Base-by-base conservation (phyloP, 2,329 filamentous ascomycete genomes). In the Colletotrichum liriopes region DNA sequence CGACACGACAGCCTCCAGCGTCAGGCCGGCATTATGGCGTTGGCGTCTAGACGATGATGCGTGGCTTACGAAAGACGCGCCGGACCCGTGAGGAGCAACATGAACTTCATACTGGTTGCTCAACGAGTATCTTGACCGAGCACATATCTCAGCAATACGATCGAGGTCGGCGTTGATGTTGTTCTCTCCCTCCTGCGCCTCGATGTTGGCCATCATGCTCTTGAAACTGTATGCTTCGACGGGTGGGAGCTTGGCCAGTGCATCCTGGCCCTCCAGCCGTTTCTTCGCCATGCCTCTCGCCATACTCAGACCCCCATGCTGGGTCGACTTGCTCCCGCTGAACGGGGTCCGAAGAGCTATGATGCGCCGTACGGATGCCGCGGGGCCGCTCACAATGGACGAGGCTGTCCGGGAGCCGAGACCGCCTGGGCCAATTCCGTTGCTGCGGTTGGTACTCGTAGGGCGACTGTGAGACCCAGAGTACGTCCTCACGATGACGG, bases 41-140 rank as follows among this genome's bases (percentile, higher is more conserved):
- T 76, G 65, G 43, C 68, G 75, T 18, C 73, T 75, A 60, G 80
- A 78, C 16, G 79, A 76, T 14, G 78, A 76, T n/a, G 74, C 75
- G 35, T 74, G 77, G 3, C 79, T 73, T 23, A 85, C 61, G 72
- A 90, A 89, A 0, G 83, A 81, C 1, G 86, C 79, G 4, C 90
- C 89, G 1, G 88, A 88, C 26, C 89, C 89, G 75, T 92, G 90
- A 18, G 90, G 90, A 16, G 87, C 83, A 71, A 91, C 88, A 75
- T 92, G 90, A 8, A 91, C 89, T 76, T 92, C 90, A 76, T 92
- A 92, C 77, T 92, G 90, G 78, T 91, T 91, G 79, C 90, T 91
- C 63, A 92, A 78, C 51, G 90, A 92, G 78, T 92, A 92, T 54
- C 88, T 86, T 16, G 90, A 92, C 43, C 88, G 85, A 47, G 90